Evolutionary conservation across 2,329 filamentous ascomycete species (phyloP), one percentile per base, ranked within the genome.

Genomic region (Monilinia fructigena): DNA sequence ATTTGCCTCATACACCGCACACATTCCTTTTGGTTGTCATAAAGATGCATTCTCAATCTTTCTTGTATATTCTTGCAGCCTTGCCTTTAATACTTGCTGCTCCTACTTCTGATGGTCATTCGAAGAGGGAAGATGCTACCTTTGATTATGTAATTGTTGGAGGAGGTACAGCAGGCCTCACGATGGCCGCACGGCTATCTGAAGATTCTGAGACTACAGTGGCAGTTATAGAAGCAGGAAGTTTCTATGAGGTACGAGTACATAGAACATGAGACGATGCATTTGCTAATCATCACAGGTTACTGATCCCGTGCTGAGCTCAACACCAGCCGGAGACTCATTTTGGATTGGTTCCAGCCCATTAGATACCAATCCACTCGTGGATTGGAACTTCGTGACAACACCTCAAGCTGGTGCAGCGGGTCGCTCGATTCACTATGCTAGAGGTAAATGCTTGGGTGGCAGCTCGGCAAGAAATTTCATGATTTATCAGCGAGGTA

Each of bases 121-220:
- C 14, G 2, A 60, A 60, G 12, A 60, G 56, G 48, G 12, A 7
- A 16, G 42, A 48, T 38, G n/a, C 56, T 53, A 55, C 63, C 8
- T 70, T 67, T 70, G 79, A 82, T 70, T 82, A 80, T 66, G 69
- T 82, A 45, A 71, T 82, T n/a, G 77, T 80, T 7, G 80, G 80
- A 8, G 80, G 80, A 4, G 80, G 80, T 5, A 81, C 80, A 0
- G 76, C 80, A 6, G 80, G 80, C 6, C 75, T 81, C 6, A 76
- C 78, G 1, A 73, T 82, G 23, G 80, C 80, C 5, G 74, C 74
- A 35, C 76, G 80, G 6, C 74, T 82, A n/a, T 59, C 91, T 35
- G 85, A 91, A 77, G 93, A 94, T 77, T 82, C 59, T 8, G 26
- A 42, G 4, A 52, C 67, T 18, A 68, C 48, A 40, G 68, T 72